Conservation (phyloP, 176 grass and related monocot genomes). For the Zoysia pacifica region DNA sequence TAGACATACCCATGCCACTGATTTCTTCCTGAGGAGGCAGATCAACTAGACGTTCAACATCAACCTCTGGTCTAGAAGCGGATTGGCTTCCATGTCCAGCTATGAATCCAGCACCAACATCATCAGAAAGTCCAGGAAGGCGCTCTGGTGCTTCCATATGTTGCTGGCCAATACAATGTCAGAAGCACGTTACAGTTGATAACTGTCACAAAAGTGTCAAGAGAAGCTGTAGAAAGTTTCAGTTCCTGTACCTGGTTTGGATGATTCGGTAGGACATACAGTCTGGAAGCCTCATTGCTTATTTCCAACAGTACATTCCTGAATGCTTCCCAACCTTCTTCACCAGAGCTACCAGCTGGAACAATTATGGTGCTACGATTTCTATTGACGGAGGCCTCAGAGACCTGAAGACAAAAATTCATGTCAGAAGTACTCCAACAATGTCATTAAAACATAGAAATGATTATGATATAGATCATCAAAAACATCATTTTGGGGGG, state of each 20-base stretch:
- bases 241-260: conserved; percentile 50
- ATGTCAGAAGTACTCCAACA: not conserved
- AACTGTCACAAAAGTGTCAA: not conserved
- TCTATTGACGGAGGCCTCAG: conserved; percentile 93
- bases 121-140: conserved; percentile 89
- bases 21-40: conserved; percentile 85
- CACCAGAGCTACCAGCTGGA: conserved; percentile 90
- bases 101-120: conserved; percentile 98
- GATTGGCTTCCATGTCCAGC: conserved; percentile 77
- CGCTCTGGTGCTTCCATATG: conserved; percentile 80
- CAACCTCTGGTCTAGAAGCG: conserved; percentile 65
- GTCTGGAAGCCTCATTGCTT: conserved; percentile 71
- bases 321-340: conserved; percentile 99
- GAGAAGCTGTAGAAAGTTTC: not conserved
- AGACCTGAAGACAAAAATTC: conserved; percentile 58
- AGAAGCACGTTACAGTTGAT: conserved; percentile 7
- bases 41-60: conserved; percentile 80
- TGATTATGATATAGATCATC: too few species aligned
- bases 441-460: too few species aligned
- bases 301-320: conserved; percentile 90
- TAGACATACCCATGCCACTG: conserved; percentile 79
- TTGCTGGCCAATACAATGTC: conserved; percentile 51
- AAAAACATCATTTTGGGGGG: too few species aligned
- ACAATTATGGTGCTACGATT: conserved; percentile 97
- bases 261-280: conserved; percentile 77